Evolutionary conservation across 805 yeast species (phyloP).

Genomic region (Millerago galiae): DNA sequence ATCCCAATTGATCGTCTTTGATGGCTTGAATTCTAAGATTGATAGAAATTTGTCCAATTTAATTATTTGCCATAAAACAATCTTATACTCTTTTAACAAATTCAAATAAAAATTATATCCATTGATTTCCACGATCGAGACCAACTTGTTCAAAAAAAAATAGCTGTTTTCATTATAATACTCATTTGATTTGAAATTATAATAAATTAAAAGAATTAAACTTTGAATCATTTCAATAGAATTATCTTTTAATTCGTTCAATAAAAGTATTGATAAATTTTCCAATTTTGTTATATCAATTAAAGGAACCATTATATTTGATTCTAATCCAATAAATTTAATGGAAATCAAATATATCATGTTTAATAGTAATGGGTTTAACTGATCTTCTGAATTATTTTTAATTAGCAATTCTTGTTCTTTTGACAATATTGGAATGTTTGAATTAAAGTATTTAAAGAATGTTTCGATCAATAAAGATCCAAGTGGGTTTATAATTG

Average conservation of each 20-base stretch:
- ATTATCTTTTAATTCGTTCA: not conserved
- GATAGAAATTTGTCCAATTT: constrained; percentile 15
- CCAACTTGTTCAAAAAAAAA: constrained; percentile 19
- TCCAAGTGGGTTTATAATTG: constrained; percentile 20
- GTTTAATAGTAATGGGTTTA: constrained; percentile 22
- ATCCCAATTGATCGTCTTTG: constrained; percentile 23
- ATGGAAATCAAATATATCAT: constrained; percentile 25
- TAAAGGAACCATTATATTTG: constrained; percentile 1
- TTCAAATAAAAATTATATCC: not conserved
- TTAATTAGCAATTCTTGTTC: not conserved
- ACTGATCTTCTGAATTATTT: not conserved
- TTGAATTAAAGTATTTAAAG: constrained; percentile 23
- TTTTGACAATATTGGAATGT: constrained; percentile 21
- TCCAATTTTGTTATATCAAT: constrained; percentile 22
- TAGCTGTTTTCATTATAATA: constrained; percentile 13
- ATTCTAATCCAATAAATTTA: constrained; percentile 22
- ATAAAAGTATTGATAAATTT: constrained; percentile 19
- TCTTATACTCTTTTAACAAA: constrained; percentile 1
- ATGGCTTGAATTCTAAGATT: constrained; percentile 22
- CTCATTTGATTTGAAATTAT: constrained; percentile 10
- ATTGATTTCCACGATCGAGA: constrained; percentile 18
- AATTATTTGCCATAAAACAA: not conserved
- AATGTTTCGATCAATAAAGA: constrained; percentile 18
- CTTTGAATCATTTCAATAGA: constrained; percentile 27
- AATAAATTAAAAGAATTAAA: constrained; percentile 28